These are phyloP conservation scores for Sporobolomyces roseus DNA, from an alignment of 768 basidiomycete species.

Conservation along the genomic window DNA sequence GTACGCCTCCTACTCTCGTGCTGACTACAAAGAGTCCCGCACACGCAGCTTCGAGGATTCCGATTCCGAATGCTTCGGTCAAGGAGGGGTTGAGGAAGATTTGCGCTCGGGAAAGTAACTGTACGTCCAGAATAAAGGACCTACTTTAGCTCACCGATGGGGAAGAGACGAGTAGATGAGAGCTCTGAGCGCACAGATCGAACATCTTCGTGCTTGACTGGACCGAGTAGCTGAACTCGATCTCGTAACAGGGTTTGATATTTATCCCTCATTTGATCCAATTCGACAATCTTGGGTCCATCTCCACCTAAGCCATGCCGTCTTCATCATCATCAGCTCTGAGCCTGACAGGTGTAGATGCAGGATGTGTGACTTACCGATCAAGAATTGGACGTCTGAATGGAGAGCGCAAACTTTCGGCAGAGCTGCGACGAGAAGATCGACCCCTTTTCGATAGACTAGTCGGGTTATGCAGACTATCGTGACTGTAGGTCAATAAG, in stretches of 20 bases:
- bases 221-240: slow-evolving; percentile 80
- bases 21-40: slow-evolving; percentile 90
- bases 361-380: slow-evolving; percentile 57
- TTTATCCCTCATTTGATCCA: slow-evolving; percentile 93
- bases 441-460: slow-evolving; percentile 93
- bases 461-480: slow-evolving; percentile 86
- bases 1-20: slow-evolving; percentile 90
- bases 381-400: slow-evolving; percentile 79
- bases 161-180: neutral
- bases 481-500: slow-evolving; percentile 71
- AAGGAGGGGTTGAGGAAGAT: slow-evolving; percentile 94
- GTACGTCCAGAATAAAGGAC: neutral
- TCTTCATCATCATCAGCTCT: neutral
- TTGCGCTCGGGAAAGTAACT: slow-evolving; percentile 81
- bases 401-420: slow-evolving; percentile 81
- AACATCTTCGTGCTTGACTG: slow-evolving; percentile 77
- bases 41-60: slow-evolving; percentile 94
- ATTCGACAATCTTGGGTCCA: slow-evolving; percentile 88
- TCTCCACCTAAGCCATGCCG: slow-evolving; percentile 65
- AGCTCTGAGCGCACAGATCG: slow-evolving; percentile 58
- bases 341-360: neutral
- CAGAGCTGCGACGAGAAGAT: slow-evolving; percentile 85
- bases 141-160: no score
- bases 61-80: slow-evolving; percentile 94
- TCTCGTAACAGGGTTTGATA: slow-evolving; percentile 70